Percentiles rank a stretch among this genome's conserved stretches.
These are phyloP conservation scores for Leccinum longicurvipes DNA, from an alignment of 768 basidiomycete genomes.

Conservation along the genomic window DNA sequence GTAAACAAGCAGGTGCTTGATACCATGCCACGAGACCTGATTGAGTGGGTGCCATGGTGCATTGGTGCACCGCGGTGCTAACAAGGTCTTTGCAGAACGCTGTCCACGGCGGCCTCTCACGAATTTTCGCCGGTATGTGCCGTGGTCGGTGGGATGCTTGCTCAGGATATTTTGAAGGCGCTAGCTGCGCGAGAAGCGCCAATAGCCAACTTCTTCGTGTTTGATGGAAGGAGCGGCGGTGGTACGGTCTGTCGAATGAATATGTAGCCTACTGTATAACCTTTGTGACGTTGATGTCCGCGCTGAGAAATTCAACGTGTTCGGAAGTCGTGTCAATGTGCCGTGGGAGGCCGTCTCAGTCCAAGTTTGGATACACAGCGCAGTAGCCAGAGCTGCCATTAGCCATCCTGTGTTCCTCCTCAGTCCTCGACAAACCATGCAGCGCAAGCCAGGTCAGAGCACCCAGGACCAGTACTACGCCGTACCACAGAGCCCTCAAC, in stretches of 20 bases:
- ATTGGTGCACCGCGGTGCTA: background rate
- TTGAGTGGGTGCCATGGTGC: slow-evolving; percentile 46
- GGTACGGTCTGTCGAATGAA: slow-evolving; percentile 62
- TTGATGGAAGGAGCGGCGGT: slow-evolving; percentile 78
- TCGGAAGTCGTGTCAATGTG: background rate
- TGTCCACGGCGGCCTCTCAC: slow-evolving; percentile 65
- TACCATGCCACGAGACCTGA: slow-evolving; percentile 52
- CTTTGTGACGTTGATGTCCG: no score
- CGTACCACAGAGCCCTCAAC: slow-evolving; percentile 61
- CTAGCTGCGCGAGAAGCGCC: slow-evolving; percentile 89
- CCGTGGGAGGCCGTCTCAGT: slow-evolving; percentile 15
- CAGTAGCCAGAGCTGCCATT: slow-evolving; percentile 6
- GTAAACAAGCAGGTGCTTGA: slow-evolving; percentile 68
- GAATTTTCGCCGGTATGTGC: slow-evolving; percentile 95
- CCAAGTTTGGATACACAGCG: slow-evolving; percentile 28
- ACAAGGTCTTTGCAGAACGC: slow-evolving; percentile 46
- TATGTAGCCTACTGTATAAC: slow-evolving; percentile 30
- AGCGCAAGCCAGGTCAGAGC: slow-evolving; percentile 42
- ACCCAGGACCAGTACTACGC: slow-evolving; percentile 56
- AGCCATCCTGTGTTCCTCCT: slow-evolving; percentile 2
- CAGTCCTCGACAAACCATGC: slow-evolving; percentile 27
- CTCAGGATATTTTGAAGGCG: slow-evolving; percentile 91
- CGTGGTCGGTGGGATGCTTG: slow-evolving; percentile 90
- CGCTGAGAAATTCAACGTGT: background rate
- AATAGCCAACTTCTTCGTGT: slow-evolving; percentile 87